Base-by-base conservation (phyloP, 148 eudicot species). In the Chenopodium berlandieri region DNA sequence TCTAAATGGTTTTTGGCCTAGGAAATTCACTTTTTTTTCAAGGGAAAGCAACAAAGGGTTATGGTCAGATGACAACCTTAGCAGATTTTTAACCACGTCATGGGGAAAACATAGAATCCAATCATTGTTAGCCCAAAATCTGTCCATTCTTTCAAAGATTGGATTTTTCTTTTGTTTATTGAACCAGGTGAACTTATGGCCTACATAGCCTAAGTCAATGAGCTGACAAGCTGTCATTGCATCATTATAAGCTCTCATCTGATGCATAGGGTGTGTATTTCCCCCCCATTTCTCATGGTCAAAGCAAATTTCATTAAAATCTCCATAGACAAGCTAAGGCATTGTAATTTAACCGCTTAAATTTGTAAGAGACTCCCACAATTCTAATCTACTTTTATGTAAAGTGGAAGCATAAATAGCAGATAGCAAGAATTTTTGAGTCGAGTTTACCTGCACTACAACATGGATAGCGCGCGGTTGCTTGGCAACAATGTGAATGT, bases 331-430 rank as follows among this genome's bases (percentile, higher is more conserved):
- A 0, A 73, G 0, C 76, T 62, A 73, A 1, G 76, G 60, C 2
- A 6, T 7, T 1, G 5, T 0, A 9, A 73, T 10, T 2, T 7
- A 2, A 0, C 0, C 0, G 14, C 32, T 12, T 2, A 50, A n/a
- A 7, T 8, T 6, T 34, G 1, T 3, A 0, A 44, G 2, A 7
- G 2, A 4, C 1, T 72, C 11, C 54, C 75, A 72, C 25, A 40
- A 1, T 1, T 54, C 60, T 54, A 9, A 6, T 20, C 54, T 40
- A 12, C 12, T 4, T 40, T 72, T 72, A 72, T 3, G 22, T 40
- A 40, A n/a, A 5, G 54, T 46, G 13, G 2, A 19, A 1, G 75
- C 75, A 72, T 72, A 72, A 7, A 46, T 17, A 3, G 27, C 75
- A 19, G 54, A 13, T 8, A 72, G 6, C 11, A 72, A 72, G 1